Evolutionary conservation across 2,329 filamentous ascomycete genomes (phyloP).

Genomic region (Microdochium trichocladiopsis): DNA sequence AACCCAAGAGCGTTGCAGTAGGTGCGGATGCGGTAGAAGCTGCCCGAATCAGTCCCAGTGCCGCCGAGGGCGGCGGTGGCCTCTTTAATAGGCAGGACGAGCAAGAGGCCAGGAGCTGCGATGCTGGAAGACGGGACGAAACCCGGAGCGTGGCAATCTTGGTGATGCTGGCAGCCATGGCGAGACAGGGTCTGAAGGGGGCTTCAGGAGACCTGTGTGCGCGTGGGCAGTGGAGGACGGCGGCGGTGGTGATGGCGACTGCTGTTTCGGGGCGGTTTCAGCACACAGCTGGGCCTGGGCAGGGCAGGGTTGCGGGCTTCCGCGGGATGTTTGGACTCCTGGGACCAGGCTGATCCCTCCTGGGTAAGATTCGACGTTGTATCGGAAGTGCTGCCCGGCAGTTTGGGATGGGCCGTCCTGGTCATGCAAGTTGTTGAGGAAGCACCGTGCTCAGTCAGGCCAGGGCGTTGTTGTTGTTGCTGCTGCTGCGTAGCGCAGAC

Average conservation of each 20-base stretch:
- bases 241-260: not conserved
- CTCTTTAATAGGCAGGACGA: not conserved
- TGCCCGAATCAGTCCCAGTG: not conserved
- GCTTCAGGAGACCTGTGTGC: not conserved
- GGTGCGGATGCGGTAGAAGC: not conserved
- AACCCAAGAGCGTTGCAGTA: not conserved
- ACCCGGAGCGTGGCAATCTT: not conserved
- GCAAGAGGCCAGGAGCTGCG: not conserved
- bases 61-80: not conserved
- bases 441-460: too few relatives aligned
- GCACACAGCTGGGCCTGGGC: not conserved
- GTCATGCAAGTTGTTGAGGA: too few relatives aligned
- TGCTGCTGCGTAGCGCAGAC: too few relatives aligned
- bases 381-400: too few relatives aligned
- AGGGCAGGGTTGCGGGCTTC: too few relatives aligned
- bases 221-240: not conserved
- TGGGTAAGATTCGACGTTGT: too few relatives aligned
- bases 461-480: too few relatives aligned
- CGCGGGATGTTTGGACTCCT: too few relatives aligned
- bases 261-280: not conserved
- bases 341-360: too few relatives aligned
- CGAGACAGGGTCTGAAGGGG: not conserved
- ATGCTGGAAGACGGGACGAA: not conserved
- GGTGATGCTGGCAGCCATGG: not conserved
- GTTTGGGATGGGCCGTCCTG: too few relatives aligned